Evolutionary conservation across 305 asterid species (phyloP).

Genomic region (Solanum hybrid): DNA sequence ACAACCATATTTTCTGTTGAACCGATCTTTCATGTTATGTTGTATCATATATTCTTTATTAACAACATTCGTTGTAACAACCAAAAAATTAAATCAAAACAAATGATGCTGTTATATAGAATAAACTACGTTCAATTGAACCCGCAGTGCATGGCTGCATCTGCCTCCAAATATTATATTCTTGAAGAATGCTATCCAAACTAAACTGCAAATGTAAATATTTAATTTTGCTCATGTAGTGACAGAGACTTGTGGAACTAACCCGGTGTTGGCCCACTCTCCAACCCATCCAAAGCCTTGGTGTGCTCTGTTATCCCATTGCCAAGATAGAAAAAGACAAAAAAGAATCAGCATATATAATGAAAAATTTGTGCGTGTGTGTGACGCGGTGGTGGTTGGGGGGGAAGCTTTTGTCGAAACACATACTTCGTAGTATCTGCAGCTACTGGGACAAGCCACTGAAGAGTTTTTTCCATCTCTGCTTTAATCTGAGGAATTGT

Average conservation of each 20-base stretch:
- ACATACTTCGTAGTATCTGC: slow-evolving; percentile 78
- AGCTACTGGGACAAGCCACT: slow-evolving; percentile 97
- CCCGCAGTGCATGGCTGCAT: not conserved
- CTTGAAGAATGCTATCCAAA: not conserved
- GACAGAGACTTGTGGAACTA: slow-evolving; percentile 13
- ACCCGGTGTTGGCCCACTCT: slow-evolving; percentile 98
- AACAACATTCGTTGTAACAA: not conserved
- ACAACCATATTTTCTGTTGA: not conserved
- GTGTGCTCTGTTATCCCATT: slow-evolving; percentile 59
- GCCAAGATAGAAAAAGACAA: slow-evolving; percentile 9
- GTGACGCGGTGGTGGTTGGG: not conserved
- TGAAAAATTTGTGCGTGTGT: not conserved
- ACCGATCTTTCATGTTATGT: not conserved
- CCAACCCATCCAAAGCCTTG: slow-evolving; percentile 99
- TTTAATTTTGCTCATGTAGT: not conserved
- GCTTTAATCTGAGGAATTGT: slow-evolving; percentile 76
- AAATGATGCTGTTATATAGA: not conserved
- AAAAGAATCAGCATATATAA: not conserved
- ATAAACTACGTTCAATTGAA: not conserved
- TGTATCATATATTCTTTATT: not conserved
- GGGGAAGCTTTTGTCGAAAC: not conserved
- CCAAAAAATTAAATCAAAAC: not conserved
- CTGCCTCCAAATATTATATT: not conserved
- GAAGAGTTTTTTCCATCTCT: slow-evolving; percentile 90
- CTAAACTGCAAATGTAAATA: not conserved